Base-by-base conservation (phyloP, 2,329 filamentous ascomycete genomes). In the Penicillium fuscoglaucum region DNA sequence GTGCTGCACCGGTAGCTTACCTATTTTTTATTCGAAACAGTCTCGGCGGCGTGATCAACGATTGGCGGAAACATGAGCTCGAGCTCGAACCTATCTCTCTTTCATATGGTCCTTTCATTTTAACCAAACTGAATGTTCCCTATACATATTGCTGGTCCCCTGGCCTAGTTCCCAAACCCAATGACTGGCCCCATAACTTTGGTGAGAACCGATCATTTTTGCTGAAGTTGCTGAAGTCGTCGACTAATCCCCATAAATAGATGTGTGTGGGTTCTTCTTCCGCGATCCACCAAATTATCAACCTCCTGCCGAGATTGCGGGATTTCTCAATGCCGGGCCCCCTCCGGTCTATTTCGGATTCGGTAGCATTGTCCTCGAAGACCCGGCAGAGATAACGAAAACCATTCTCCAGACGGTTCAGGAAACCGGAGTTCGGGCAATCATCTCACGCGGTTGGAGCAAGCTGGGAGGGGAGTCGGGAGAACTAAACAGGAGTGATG, bases 321-420 rank as follows among this genome's bases (percentile, higher is more conserved):
- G 58, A 0, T 84, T 83, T 47, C 74, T 84, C 2, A 64, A 58
- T 3, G 66, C 70, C 1, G 82, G 81, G 0, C 74, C 78, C 1
- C 74, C 77, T 4, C 82, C 82, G 0, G 68, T 84, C 0, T 84
- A 84, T 52, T 80, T 84, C 40, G 82, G 82, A 2, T 84, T 84
- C 61, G 82, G 82, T 8, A 80, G 76, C 10, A 84, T 84, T 49
- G 81, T 84, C 0, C 73, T 84, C 2, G 78, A 82, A 28, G 73
- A 83, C 37, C 76, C 82, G 0, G 62, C 74, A 7, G 64, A 49
- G 2, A 66, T 83, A 12, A 80, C 76, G 0, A 66, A 71, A 3
- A 74, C 73, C 31, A 74, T 83, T 1, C 73, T 83, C 3, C 72
- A 77, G 19, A 80, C 80, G 1, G 72, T 82, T 2, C 66, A 70